Evolutionary conservation across 441 rosid species (phyloP), one percentile per base, ranked within the genome.

Genomic region (Jatropha multifida): DNA sequence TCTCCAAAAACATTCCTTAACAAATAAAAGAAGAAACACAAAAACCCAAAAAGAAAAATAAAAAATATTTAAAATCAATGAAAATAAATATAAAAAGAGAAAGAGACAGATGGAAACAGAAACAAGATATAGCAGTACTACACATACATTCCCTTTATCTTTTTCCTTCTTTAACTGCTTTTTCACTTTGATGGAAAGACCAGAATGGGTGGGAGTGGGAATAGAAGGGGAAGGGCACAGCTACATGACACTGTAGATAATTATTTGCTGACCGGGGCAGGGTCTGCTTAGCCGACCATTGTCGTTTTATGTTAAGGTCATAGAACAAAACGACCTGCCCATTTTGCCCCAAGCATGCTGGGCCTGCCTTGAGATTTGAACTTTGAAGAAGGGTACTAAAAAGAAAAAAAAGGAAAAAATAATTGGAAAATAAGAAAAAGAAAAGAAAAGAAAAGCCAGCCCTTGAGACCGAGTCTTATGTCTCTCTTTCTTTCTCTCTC

Each of bases 111-210:
- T 49, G 56, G 77, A 63, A 78, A 77, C 75, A 74, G 48, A 54
- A 62, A 58, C 70, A 62, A 75, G 72, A 76, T 56, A 79, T 65
- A 76, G 72, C 71, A 82, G 58, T 65, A 74, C 27, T 72, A 72
- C 78, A 63, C 7, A 61, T 71, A 71, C 83, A 69, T 82, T 72
- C 81, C 42, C 79, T 82, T 86, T 86, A 76, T 78, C 86, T 82
- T 82, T 85, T 79, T 72, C 63, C 72, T 69, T 81, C 82, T 79
- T 82, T 85, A 78, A 66, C 76, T 81, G 80, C 82, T 79, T 82
- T 70, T 65, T 55, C 56, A 65, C 88, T 86, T 90, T 89, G 76
- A 76, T 77, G 70, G 85, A 11, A 67, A 86, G 86, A 84, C 88
- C 90, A 38, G 74, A 79, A 77, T 74, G 60, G 61, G 75, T 9